Conservation (phyloP, 2,329 filamentous ascomycete species). For the Fusarium piperis region DNA sequence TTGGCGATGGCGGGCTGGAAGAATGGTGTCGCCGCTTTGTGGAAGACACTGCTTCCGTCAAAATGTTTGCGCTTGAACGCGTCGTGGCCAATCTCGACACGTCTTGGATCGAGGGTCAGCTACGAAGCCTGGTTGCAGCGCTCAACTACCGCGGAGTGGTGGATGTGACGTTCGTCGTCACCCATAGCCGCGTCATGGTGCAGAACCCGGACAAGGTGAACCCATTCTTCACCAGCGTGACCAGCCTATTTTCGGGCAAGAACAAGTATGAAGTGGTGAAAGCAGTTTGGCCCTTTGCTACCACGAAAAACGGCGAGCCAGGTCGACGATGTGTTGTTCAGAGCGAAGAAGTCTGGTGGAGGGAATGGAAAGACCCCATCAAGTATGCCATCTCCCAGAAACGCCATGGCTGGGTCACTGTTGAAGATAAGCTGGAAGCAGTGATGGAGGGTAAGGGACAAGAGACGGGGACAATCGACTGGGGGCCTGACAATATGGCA, state of each 20-base stretch:
- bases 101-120: constrained; percentile 64
- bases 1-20: constrained; percentile 56
- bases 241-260: constrained; percentile 61
- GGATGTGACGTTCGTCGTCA: constrained; percentile 59
- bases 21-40: constrained; percentile 61
- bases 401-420: constrained; percentile 56
- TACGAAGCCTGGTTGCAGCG: constrained; percentile 60
- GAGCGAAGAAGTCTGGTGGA: constrained; percentile 66
- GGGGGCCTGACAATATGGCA: constrained; percentile 51
- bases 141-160: constrained; percentile 62
- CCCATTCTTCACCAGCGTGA: constrained; percentile 63
- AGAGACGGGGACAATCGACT: constrained; percentile 51
- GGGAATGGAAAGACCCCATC: constrained; percentile 48
- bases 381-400: constrained; percentile 57
- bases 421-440: constrained; percentile 63
- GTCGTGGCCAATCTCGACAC: constrained; percentile 64
- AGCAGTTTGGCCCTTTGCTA: constrained; percentile 67
- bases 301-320: constrained; percentile 55
- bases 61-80: constrained; percentile 62
- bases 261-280: constrained; percentile 66
- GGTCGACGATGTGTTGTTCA: constrained; percentile 60
- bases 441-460: constrained; percentile 61
- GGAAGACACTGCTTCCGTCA: constrained; percentile 56
- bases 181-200: constrained; percentile 59
- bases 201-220: constrained; percentile 63